Evolutionary conservation across 495 filamentous ascomycete species (phyloP).

Genomic region (Podospora didyma): DNA sequence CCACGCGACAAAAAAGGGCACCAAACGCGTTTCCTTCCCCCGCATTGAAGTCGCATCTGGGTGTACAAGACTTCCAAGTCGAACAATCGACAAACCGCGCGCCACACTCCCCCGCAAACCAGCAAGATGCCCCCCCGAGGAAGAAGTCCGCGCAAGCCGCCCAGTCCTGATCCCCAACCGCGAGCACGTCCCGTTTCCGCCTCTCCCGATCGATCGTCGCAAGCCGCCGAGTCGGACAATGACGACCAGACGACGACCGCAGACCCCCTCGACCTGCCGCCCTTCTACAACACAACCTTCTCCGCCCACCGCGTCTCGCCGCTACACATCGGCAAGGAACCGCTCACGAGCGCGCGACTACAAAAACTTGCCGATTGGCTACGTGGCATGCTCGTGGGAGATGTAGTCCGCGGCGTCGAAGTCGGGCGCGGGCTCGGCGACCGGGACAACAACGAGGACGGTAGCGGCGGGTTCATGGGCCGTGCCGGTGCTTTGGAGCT

Average conservation of each 20-base stretch:
- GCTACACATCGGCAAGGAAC: constrained; percentile 32
- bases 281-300: constrained; percentile 48
- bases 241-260: not conserved
- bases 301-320: constrained; percentile 44
- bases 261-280: not conserved
- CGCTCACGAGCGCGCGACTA: constrained; percentile 23
- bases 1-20: too few species aligned
- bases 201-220: not conserved
- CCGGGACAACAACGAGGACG: too few species aligned
- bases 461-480: constrained; percentile 25
- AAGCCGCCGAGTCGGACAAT: not conserved
- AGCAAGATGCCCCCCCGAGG: too few species aligned
- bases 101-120: too few species aligned
- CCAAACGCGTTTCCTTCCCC: too few species aligned
- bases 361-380: constrained; percentile 33
- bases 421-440: constrained; percentile 22
- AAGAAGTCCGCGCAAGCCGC: too few species aligned
- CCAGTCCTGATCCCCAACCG: too few species aligned
- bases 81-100: too few species aligned
- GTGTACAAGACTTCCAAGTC: too few species aligned
- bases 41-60: too few species aligned
- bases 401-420: constrained; percentile 47
- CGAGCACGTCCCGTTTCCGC: too few species aligned
- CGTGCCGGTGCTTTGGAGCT: constrained; percentile 34
- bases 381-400: constrained; percentile 42